Base-by-base conservation (phyloP, 2,329 filamentous ascomycete species). In the Helotiales sp. region DNA sequence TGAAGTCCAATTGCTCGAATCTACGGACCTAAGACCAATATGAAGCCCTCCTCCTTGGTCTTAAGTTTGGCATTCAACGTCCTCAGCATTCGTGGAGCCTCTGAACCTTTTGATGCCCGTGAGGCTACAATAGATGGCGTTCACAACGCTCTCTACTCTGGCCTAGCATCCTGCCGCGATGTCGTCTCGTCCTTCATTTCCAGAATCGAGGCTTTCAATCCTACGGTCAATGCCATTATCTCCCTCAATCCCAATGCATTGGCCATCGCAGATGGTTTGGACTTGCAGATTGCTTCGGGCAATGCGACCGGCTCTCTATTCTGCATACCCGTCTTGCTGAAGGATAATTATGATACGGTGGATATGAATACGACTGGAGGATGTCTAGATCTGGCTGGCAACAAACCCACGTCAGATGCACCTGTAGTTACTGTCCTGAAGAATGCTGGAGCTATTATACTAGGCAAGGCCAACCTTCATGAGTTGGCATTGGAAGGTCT, bases 381-480 rank as follows among this genome's bases (percentile, higher is more conserved):
- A 4, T 80, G 75, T 58, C 64, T 77, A 7, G 80, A 76, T 4
- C 71, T 88, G 8, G 76, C 76, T 30, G 66, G 73, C 1, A 80
- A 78, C 22, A 72, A 69, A 40, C 81, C 77, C 13, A 66, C 68
- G 3, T 66, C 66, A 5, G 81, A 83, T 62, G 79, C 81, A 0
- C 74, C 78, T 0, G 75, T 81, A 0, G 80, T 86, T 6, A 68
- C 72, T 1, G 80, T 77, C 4, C 74, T 88, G 51, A 85, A 89
- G 67, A 87, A 90, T 58, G 86, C 86, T 0, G 91, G 91, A 1
- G 91, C 88, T 1, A 76, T 96, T 22, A 77, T 95, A 29, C 75
- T 96, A 52, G 91, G 90, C 3, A 93, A 93, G 76, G 84, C 88
- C 47, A 87, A 83, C 48, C 93, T 96, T 90, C 91, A 96, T 73